Evolutionary conservation across 768 basidiomycete species (phyloP).

Genomic region (Termitomyces sp.): DNA sequence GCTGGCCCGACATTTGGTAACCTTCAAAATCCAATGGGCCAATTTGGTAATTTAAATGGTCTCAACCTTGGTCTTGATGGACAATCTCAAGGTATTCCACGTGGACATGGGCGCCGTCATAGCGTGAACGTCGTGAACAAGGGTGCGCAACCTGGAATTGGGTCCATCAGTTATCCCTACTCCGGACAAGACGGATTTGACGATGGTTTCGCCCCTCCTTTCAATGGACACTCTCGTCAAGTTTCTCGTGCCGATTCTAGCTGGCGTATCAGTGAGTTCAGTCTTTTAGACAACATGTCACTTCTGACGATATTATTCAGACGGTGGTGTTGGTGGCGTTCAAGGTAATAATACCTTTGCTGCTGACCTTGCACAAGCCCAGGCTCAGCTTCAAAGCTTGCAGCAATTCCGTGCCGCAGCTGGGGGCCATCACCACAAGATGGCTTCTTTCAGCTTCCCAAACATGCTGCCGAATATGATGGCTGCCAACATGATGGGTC

Average conservation of each 20-base stretch:
- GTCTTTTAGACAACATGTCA: not conserved
- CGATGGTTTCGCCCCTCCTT: conserved; percentile 69
- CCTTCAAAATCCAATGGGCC: conserved; percentile 57
- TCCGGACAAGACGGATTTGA: conserved; percentile 65
- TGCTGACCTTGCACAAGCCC: conserved; percentile 91
- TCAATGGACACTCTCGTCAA: conserved; percentile 71
- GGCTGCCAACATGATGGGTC: conserved; percentile 95
- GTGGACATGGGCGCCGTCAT: conserved; percentile 84
- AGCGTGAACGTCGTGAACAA: conserved; percentile 92
- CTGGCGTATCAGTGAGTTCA: conserved; percentile 81
- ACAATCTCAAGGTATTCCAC: conserved; percentile 61
- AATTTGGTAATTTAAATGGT: conserved; percentile 52
- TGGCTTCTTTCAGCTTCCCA: conserved; percentile 96
- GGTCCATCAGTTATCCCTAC: conserved; percentile 47
- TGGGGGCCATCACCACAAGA: conserved; percentile 92
- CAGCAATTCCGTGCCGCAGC: conserved; percentile 96
- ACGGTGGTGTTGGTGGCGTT: conserved; percentile 69
- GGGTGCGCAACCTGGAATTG: conserved; percentile 38
- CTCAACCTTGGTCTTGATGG: conserved; percentile 59
- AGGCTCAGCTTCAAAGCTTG: conserved; percentile 92
- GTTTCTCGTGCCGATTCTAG: conserved; percentile 74
- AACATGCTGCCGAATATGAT: conserved; percentile 98
- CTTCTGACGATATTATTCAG: conserved; percentile 28
- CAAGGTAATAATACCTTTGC: conserved; percentile 61
- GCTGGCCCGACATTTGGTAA: conserved; percentile 38